Base-by-base conservation (phyloP, 1,139 yeast species). In the Suhomyces ambrosiae region DNA sequence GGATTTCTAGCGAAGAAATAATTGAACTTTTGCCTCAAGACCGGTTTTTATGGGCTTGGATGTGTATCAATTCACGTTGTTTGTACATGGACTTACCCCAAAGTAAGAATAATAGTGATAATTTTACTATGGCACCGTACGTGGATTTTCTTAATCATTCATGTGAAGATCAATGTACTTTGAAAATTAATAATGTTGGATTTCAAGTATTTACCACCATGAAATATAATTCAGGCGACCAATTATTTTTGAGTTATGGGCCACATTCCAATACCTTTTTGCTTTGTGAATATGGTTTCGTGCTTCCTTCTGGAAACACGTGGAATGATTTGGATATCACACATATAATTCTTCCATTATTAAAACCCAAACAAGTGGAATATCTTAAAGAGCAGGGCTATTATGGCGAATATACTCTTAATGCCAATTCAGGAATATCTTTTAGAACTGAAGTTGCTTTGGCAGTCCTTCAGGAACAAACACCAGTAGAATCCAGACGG, bases 31-130 rank as follows among this genome's bases (percentile, higher is more conserved):
- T 58, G 2, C 44, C 41, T 8, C 27, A 48, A 7, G 49, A 50
- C 1, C 52, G 52, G 10, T 83, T 74, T 48, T 53, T 80, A 13
- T 79, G 88, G 77, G 78, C 86, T 0, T 90, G 96, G 95, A 69
- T 86, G 50, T 82, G 92, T 54, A 86, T 90, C 35, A 92, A 92
- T 56, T 85, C 97, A 1, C 82, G 98, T 62, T 90, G 97, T 56
- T 65, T 92, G 9, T 90, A 87, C 57, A 83, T 85, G 82, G 73
- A 76, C 5, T 61, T 87, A 2, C 81, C 86, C 0, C 71, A 73
- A 34, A 71, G 76, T 31, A 63, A 67, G 50, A 56, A 61, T 53
- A 30, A 63, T 40, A 34, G 73, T 51, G 89, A 85, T 49, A 85
- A 87, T 54, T 82, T 89, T 61, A 87, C 97, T 1, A 67, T 92